Evolutionary conservation across 129 eudicot genomes (phyloP).

Genomic region (Apium graveolens): DNA sequence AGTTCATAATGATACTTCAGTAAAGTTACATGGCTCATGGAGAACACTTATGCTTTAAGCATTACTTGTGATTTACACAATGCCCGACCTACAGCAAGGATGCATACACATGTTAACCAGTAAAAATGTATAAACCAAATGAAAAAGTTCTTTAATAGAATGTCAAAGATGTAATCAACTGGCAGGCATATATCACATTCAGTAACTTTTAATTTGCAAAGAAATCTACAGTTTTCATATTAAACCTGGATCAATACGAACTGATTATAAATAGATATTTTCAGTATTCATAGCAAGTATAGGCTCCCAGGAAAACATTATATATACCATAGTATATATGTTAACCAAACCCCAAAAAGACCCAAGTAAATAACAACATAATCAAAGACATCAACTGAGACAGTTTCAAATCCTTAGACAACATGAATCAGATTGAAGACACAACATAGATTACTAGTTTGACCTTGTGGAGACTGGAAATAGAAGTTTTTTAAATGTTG

Average conservation of each 20-base stretch:
- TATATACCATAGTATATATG: background rate
- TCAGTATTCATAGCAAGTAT: background rate
- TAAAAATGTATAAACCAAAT: background rate
- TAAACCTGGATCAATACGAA: background rate
- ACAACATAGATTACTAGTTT: background rate
- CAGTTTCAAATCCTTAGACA: background rate
- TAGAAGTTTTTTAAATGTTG: background rate
- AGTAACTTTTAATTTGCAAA: background rate
- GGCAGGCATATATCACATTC: background rate
- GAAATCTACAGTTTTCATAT: background rate
- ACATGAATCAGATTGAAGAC: background rate
- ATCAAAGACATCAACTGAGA: background rate
- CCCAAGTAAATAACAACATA: background rate
- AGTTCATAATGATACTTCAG: background rate
- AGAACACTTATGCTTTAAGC: background rate
- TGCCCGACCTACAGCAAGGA: background rate
- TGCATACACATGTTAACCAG: background rate
- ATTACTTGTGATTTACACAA: background rate
- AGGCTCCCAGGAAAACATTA: background rate
- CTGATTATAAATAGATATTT: background rate
- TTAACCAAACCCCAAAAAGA: background rate
- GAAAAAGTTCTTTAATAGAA: background rate
- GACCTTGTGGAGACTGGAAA: slow-evolving; percentile 4
- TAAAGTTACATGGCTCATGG: background rate
- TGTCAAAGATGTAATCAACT: background rate